These are phyloP conservation scores for Linaria vulgaris DNA, from an alignment of 257 asterid genomes.

Conservation along the genomic window DNA sequence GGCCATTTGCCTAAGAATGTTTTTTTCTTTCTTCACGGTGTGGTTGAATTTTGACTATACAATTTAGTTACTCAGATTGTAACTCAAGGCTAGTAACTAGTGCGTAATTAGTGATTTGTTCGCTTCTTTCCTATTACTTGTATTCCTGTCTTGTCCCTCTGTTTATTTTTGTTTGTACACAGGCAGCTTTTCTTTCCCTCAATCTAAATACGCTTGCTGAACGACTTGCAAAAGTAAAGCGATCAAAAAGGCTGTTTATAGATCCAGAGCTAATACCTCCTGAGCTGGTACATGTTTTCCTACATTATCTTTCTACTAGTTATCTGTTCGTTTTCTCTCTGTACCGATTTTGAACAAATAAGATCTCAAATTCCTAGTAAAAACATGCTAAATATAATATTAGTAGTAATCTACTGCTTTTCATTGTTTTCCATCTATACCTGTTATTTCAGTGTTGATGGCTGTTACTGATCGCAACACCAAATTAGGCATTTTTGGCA, in stretches of 20 bases:
- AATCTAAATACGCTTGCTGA: slow-evolving; percentile 65
- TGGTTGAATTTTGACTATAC: neutral
- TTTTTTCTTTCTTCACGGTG: neutral
- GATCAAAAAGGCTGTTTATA: slow-evolving; percentile 69
- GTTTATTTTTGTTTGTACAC: slow-evolving; percentile 30
- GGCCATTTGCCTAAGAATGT: too few relatives aligned
- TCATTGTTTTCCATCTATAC: slow-evolving; percentile 8
- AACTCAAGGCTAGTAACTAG: neutral
- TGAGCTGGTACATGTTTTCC: slow-evolving; percentile 53
- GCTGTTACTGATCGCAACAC: neutral
- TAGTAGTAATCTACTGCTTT: neutral
- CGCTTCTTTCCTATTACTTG: neutral
- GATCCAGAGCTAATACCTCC: slow-evolving; percentile 61
- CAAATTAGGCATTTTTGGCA: neutral
- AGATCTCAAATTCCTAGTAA: neutral
- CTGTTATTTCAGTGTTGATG: neutral
- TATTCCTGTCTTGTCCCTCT: neutral
- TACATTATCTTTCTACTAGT: neutral
- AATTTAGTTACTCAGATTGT: neutral
- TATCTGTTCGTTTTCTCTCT: slow-evolving; percentile 11
- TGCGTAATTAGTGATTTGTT: neutral
- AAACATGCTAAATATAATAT: neutral
- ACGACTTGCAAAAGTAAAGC: slow-evolving; percentile 68
- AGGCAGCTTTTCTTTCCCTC: slow-evolving; percentile 85
- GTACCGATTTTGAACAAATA: neutral